Evolutionary conservation across 2,329 filamentous ascomycete species (phyloP), one percentile per base, ranked within the genome.

Genomic region (Alternaria gaisen): DNA sequence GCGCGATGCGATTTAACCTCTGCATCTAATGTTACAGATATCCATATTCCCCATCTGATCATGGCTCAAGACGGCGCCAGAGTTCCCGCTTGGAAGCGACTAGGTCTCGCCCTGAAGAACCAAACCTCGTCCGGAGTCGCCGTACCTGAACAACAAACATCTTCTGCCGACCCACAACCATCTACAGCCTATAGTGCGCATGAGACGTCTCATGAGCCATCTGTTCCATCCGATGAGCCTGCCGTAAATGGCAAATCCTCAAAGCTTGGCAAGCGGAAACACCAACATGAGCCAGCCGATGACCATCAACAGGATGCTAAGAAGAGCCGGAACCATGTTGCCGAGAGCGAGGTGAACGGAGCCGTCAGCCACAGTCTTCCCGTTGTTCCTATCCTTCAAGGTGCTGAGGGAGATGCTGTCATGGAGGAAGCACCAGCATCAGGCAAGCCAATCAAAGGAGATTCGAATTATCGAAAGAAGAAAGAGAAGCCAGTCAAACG

Each of bases 81-180:
- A 57, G 63, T 78, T 53, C 86, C 87, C 32, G 86, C 87, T 61
- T 89, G 86, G 86, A 88, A 87, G 73, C 81, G 84, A 71, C 77
- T 88, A 56, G 86, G 86, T 36, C 79, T 88, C 62, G 87, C 87
- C 78, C 79, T 87, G 68, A 89, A 88, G 74, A 83, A 83, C 71
- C 80, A 82, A 46, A 81, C 83, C 56, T 71, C 74, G 69, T 66
- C 73, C 68, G 68, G 68, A 70, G 70, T 70, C 68, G 56, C 72
- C 71, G 67, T 66, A 14, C 55, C 69, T 67, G 68, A 67, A 16
- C 20, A 58, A 48, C 60, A 63, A 59, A 47, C 56, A 47, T 62
- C 65, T 50, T 56, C 70, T 11, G 46, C 30, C 51, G 53, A 66
- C 41, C 43, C 50, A 8, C 60, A 68, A 56, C 58, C 50, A 47